phyloP scores from a whole-genome alignment of 257 asterid genomes.

The Petrea volubilis region DNA sequence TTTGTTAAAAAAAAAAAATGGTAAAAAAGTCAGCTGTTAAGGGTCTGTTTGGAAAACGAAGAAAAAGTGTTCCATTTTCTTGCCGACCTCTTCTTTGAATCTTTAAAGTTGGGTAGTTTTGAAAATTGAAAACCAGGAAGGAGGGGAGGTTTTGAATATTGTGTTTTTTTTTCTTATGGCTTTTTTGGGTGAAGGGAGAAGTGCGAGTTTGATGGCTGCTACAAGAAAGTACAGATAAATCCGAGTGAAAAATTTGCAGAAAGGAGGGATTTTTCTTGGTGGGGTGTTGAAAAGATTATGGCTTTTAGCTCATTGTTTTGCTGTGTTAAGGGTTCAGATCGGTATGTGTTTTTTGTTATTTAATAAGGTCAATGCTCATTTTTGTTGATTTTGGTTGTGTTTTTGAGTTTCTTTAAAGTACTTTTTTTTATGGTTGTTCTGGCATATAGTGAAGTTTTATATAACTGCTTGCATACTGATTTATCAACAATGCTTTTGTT shows the following conservation, averaged over 20 bases:
- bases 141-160: constrained; percentile 4
- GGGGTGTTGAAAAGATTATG: constrained; percentile 38
- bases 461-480: constrained; percentile 4
- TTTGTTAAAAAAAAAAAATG: neutral
- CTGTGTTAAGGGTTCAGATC: constrained; percentile 64
- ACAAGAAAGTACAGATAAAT: constrained; percentile 6
- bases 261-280: constrained; percentile 23
- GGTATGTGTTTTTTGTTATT: constrained; percentile 45
- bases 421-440: neutral
- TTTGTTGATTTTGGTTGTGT: neutral
- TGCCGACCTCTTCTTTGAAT: constrained; percentile 6
- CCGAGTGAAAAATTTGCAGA: constrained; percentile 16
- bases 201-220: constrained; percentile 31
- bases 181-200: neutral
- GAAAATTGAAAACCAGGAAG: neutral
- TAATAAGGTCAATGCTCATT: constrained; percentile 27
- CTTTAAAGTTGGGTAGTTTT: constrained; percentile 15
- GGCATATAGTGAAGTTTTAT: neutral
- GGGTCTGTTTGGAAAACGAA: constrained; percentile 22
- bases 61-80: constrained; percentile 16
- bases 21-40: constrained; percentile 8
- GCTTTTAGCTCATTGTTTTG: constrained; percentile 53
- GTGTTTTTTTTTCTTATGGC: neutral
- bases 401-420: neutral
- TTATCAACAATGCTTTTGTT: neutral